Percentiles rank a stretch among this genome's conserved stretches.
Conservation (phyloP, 2,329 filamentous ascomycete genomes). For the Kalmusia sp. region DNA sequence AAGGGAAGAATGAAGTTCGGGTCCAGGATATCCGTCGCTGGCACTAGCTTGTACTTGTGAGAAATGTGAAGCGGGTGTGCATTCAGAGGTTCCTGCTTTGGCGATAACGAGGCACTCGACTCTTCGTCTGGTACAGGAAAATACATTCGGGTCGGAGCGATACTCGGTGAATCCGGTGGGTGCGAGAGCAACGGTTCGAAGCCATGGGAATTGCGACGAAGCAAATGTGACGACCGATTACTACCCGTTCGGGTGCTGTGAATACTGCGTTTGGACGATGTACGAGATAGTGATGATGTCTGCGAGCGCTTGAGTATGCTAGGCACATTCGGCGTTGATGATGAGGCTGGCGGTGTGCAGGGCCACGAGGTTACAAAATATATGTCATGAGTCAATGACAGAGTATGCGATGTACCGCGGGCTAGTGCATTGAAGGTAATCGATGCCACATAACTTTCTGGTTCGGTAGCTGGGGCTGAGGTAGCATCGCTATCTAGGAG, state of each 20-base stretch:
- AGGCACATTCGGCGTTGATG: conserved; percentile 26
- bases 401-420: conserved; percentile 18
- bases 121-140: conserved; percentile 24
- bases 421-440: conserved; percentile 43
- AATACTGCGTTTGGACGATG: conserved; percentile 40
- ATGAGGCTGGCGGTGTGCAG: conserved; percentile 54
- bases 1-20: conserved; percentile 35
- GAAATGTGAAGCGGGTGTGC: conserved; percentile 50
- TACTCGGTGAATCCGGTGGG: conserved; percentile 36
- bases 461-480: conserved; percentile 20
- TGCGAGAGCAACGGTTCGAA: conserved; percentile 44
- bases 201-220: conserved; percentile 42
- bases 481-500: conserved; percentile 29
- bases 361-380: conserved; percentile 63
- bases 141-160: conserved; percentile 35
- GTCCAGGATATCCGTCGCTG: conserved; percentile 39
- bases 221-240: conserved; percentile 15
- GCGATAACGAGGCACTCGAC: conserved; percentile 12
- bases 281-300: conserved; percentile 34
- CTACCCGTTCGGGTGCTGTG: conserved; percentile 20
- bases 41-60: conserved; percentile 46
- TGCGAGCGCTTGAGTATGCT: conserved; percentile 32
- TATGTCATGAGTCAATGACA: conserved; percentile 58
- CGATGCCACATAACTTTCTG: conserved; percentile 34
- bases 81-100: conserved; percentile 30